Base-by-base conservation (phyloP, 140 eudicot species). In the Eryngium alpinum region DNA sequence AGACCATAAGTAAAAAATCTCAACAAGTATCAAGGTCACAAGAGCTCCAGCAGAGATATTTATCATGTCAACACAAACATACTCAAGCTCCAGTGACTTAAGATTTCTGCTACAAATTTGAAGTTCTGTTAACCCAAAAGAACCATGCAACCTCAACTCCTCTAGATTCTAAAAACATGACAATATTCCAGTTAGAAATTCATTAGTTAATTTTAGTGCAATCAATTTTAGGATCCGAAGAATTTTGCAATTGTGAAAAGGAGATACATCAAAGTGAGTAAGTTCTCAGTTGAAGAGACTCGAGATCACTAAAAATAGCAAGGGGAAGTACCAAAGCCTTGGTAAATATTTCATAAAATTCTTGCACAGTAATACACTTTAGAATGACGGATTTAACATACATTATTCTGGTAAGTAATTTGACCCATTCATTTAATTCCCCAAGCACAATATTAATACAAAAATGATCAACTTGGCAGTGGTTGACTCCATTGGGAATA, bases 1-100 rank as follows among this genome's bases (percentile, higher is more conserved):
- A 43, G 50, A 44, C 46, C 46, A 38, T 38, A 38, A 38, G 31
- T 65, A 79, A 16, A 7, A 25, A n/a, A 79, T 28, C 29, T 7
- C 28, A 28, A 65, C 60, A 5, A 79, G 18, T 38, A 65, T 50
- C 28, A 79, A 19, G 46, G 72, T 71, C 13, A 38, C 31, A 13
- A 79, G 82, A 46, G 76, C 59, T 71, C 66, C 82, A n/a, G 77
- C 46, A 79, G 19, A 67, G 70, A 79, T 18, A 50, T 78, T 53
- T 75, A 79, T 43, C 43, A n/a, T 79, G 5, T 25, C 28, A 27
- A 66, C 5, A 67, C 6, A 4, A 19, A 63, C 65, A 28, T 1
- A 14, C 6, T 6, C 46, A 67, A 79, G 76, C 77, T 46, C 65
- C 27, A 80, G 57, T 11, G 29, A 6, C 77, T 46, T 69, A 27